These are phyloP conservation scores for Pleomassaria siparia DNA, from an alignment of 2,329 filamentous ascomycete species.

Conservation along the genomic window DNA sequence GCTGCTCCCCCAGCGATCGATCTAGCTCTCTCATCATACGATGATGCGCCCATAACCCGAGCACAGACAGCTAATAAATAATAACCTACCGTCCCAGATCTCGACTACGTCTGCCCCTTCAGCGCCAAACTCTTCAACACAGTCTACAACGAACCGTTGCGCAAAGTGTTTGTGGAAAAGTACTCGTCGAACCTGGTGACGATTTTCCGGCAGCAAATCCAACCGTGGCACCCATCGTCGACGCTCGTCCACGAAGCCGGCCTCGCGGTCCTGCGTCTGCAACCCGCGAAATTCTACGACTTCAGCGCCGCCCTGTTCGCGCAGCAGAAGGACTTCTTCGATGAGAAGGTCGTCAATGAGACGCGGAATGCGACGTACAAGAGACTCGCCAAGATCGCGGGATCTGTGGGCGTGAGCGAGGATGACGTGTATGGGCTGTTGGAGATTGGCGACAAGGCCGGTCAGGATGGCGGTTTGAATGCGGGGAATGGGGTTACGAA, in stretches of 20 bases:
- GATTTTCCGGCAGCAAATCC: constrained; percentile 87
- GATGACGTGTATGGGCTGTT: constrained; percentile 69
- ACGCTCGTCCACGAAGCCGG: constrained; percentile 74
- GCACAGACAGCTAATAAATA: not conserved
- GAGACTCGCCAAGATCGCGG: constrained; percentile 74
- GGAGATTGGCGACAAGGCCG: constrained; percentile 67
- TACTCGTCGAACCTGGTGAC: constrained; percentile 66
- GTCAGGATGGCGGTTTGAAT: constrained; percentile 70
- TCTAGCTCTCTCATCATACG: not conserved
- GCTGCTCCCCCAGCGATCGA: not conserved
- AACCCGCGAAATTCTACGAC: constrained; percentile 74
- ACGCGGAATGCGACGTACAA: constrained; percentile 80
- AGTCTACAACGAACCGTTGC: constrained; percentile 63
- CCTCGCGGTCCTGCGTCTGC: constrained; percentile 72
- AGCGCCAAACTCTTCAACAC: constrained; percentile 76
- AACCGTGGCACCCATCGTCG: constrained; percentile 89
- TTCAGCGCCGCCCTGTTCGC: constrained; percentile 72
- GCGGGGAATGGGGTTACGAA: constrained; percentile 78
- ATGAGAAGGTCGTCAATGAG: constrained; percentile 81
- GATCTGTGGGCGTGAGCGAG: constrained; percentile 69
- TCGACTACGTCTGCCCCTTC: constrained; percentile 91
- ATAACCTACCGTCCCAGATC: constrained; percentile 52
- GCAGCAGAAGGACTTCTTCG: constrained; percentile 77
- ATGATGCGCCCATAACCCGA: not conserved
- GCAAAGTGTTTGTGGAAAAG: constrained; percentile 65